Conservation (phyloP, 148 eudicot genomes). For the Simmondsia chinensis region DNA sequence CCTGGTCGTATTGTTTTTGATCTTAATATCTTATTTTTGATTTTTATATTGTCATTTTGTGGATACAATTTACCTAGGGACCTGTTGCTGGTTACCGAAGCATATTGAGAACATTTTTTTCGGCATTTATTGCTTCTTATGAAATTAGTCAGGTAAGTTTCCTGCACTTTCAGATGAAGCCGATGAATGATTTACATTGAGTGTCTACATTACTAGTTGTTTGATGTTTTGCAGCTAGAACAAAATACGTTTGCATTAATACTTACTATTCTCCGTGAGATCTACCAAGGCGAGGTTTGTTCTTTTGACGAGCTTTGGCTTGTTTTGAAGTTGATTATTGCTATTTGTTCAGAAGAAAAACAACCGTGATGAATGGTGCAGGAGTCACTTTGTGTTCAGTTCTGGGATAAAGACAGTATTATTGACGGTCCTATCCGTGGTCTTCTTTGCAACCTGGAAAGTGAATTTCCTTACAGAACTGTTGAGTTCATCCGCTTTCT, state of each 20-base stretch:
- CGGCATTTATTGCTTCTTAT: constrained; percentile 93
- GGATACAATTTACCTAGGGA: constrained; percentile 31
- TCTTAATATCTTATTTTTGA: background rate
- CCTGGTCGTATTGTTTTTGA: too few species aligned
- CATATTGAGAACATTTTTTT: constrained; percentile 81
- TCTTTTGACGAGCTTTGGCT: too few species aligned
- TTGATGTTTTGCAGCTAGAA: constrained; percentile 54
- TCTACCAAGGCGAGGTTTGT: constrained; percentile 90
- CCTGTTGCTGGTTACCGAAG: constrained; percentile 79
- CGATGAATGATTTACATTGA: background rate
- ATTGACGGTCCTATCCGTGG: constrained; percentile 89
- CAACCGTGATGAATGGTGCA: constrained; percentile 32
- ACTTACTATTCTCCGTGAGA: constrained; percentile 64
- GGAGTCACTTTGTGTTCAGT: constrained; percentile 96
- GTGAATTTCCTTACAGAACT: constrained; percentile 77
- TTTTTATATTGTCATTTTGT: constrained; percentile 7
- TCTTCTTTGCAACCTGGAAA: constrained; percentile 79
- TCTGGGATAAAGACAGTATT: constrained; percentile 90
- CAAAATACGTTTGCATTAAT: constrained; percentile 62
- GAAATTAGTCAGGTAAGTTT: constrained; percentile 79
- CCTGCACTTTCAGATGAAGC: background rate
- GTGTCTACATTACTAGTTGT: background rate
- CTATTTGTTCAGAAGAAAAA: too few species aligned
- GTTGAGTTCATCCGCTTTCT: constrained; percentile 52
- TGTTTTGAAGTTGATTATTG: too few species aligned